Percentiles rank a stretch among this genome's conserved stretches.
Conservation (phyloP, 345 rosid species). For the Eucalyptus camaldulensis region DNA sequence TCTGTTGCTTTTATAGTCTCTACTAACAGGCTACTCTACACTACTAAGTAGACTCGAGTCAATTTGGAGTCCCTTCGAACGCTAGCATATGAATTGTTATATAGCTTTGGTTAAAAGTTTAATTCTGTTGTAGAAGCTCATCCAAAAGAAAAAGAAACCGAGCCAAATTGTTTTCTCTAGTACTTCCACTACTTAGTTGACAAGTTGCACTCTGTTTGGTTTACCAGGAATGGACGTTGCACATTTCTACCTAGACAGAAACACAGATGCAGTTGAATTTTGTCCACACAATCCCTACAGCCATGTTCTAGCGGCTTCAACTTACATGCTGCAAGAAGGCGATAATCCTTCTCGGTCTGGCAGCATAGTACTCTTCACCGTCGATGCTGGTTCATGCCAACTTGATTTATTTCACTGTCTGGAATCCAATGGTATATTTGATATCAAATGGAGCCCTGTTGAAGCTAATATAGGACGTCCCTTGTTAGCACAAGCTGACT, state of each 20-base stretch:
- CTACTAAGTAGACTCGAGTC: not conserved
- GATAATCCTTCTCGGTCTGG: constrained; percentile 58
- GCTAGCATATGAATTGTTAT: not conserved
- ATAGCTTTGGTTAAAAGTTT: not conserved
- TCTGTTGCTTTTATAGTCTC: not conserved
- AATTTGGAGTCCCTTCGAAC: not conserved
- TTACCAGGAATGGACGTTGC: constrained; percentile 49
- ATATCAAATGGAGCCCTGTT: constrained; percentile 59
- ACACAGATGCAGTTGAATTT: constrained; percentile 79
- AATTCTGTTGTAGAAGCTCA: not conserved
- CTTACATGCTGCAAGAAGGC: constrained; percentile 78
- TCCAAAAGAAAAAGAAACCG: too few species aligned
- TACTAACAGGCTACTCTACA: not conserved
- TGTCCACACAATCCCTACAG: constrained; percentile 34
- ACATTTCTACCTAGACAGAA: constrained; percentile 59
- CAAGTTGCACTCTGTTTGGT: not conserved
- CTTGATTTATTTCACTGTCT: constrained; percentile 37
- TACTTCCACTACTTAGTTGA: not conserved
- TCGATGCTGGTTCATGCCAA: constrained; percentile 24
- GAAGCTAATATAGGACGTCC: constrained; percentile 15
- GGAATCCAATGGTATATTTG: constrained; percentile 67
- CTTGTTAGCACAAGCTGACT: constrained; percentile 66
- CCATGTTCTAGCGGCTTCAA: constrained; percentile 59
- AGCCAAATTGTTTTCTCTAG: too few species aligned
- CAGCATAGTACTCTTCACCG: constrained; percentile 52